Evolutionary conservation across 768 basidiomycete species (phyloP).

Genomic region (Boletus coccyginus): DNA sequence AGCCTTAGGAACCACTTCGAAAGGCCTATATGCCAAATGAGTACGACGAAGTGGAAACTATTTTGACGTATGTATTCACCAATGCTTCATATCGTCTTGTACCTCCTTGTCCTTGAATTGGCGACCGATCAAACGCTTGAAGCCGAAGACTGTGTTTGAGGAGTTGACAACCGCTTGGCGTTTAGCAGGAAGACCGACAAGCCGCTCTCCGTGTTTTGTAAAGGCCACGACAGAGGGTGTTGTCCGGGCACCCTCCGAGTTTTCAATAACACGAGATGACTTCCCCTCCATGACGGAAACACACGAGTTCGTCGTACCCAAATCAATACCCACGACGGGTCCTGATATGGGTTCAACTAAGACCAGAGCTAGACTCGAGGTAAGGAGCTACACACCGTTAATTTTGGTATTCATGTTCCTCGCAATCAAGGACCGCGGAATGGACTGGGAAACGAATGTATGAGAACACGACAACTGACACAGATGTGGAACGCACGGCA

Average conservation of each 20-base stretch:
- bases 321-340: slow-evolving; percentile 94
- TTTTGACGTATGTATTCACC: slow-evolving; percentile 41
- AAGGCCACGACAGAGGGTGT: slow-evolving; percentile 99
- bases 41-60: background rate
- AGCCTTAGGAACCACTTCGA: slow-evolving; percentile 66
- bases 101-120: slow-evolving; percentile 93
- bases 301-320: slow-evolving; percentile 92
- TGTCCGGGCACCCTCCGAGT: slow-evolving; percentile 95
- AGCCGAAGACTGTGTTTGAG: slow-evolving; percentile 88
- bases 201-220: slow-evolving; percentile 96
- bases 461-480: background rate
- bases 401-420: slow-evolving; percentile 97
- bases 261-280: slow-evolving; percentile 93
- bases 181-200: slow-evolving; percentile 95
- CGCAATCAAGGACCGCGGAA: slow-evolving; percentile 72
- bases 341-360: slow-evolving; percentile 37
- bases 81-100: slow-evolving; percentile 83
- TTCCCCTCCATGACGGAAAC: slow-evolving; percentile 96
- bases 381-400: slow-evolving; percentile 50
- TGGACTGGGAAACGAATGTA: slow-evolving; percentile 40
- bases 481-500: slow-evolving; percentile 45
- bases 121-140: slow-evolving; percentile 93
- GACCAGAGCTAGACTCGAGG: background rate
- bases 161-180: slow-evolving; percentile 97
- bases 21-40: slow-evolving; percentile 55